These are phyloP conservation scores for Vaccinium darrowii DNA, from an alignment of 148 eudicot species.

Conservation along the genomic window DNA sequence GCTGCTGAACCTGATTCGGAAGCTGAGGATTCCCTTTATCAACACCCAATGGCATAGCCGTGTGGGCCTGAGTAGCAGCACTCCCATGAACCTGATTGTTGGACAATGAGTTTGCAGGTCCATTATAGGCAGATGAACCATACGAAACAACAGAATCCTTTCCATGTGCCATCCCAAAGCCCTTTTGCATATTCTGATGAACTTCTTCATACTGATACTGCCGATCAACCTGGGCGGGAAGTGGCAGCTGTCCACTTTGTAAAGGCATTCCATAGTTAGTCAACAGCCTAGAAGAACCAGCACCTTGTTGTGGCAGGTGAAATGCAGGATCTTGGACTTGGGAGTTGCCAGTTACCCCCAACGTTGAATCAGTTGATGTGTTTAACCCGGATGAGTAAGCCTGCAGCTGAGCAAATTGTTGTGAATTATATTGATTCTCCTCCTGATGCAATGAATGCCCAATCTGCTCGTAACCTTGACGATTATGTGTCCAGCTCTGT, in stretches of 20 bases:
- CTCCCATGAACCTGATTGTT: slow-evolving; percentile 41
- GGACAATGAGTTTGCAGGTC: slow-evolving; percentile 33
- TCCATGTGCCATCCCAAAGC: slow-evolving; percentile 45
- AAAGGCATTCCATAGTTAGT: slow-evolving; percentile 20
- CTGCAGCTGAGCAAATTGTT: slow-evolving; percentile 33
- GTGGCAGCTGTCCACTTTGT: slow-evolving; percentile 43
- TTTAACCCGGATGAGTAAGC: slow-evolving; percentile 32
- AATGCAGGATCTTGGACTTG: slow-evolving; percentile 49
- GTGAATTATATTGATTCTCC: slow-evolving; percentile 42
- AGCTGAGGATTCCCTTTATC: slow-evolving; percentile 33
- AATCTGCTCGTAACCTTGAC: slow-evolving; percentile 38
- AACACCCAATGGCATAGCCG: slow-evolving; percentile 29
- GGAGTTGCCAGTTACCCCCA: slow-evolving; percentile 29
- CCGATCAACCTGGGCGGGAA: slow-evolving; percentile 41
- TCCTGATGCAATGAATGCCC: slow-evolving; percentile 45
- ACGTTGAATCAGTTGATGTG: slow-evolving; percentile 24
- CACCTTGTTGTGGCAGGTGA: slow-evolving; percentile 43
- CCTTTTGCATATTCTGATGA: slow-evolving; percentile 38
- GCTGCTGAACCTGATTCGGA: slow-evolving; percentile 39
- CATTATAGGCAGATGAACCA: slow-evolving; percentile 45
- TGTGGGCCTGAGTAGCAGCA: slow-evolving; percentile 32
- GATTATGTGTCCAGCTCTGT: slow-evolving; percentile 57
- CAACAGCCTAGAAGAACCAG: slow-evolving; percentile 38
- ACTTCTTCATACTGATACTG: slow-evolving; percentile 44
- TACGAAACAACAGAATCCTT: slow-evolving; percentile 38